Conservation (phyloP, 495 filamentous ascomycete genomes). For the Neurospora tetraspora region DNA sequence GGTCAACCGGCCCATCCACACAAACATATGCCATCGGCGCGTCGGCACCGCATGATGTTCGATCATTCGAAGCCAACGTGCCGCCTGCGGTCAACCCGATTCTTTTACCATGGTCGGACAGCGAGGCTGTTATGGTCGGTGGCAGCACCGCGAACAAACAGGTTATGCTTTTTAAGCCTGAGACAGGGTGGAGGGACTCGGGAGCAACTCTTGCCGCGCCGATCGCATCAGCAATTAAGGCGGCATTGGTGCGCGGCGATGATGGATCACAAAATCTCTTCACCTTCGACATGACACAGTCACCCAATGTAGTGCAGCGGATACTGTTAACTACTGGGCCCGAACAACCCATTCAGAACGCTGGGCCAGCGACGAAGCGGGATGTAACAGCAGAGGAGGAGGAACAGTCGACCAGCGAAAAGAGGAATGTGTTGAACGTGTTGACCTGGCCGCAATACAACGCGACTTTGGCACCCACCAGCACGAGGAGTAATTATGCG, state of each 20-base stretch:
- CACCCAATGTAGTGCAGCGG: conserved; percentile 68
- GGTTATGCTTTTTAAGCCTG: conserved; percentile 53
- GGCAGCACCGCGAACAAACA: conserved; percentile 54
- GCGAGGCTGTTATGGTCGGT: conserved; percentile 65
- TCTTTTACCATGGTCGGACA: conserved; percentile 65
- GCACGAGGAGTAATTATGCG: conserved; percentile 37
- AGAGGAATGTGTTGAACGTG: conserved; percentile 31
- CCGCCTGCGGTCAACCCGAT: conserved; percentile 58
- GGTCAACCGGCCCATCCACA: conserved; percentile 43
- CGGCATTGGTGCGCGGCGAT: conserved; percentile 53
- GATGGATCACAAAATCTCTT: conserved; percentile 80
- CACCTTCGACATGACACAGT: conserved; percentile 63
- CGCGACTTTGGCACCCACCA: conserved; percentile 54
- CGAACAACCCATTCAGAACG: conserved; percentile 35
- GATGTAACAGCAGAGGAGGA: conserved; percentile 11
- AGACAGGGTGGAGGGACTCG: conserved; percentile 51
- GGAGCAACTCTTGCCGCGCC: conserved; percentile 48
- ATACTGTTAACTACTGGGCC: conserved; percentile 41
- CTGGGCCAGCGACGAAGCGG: conserved; percentile 23
- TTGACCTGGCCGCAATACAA: conserved; percentile 74
- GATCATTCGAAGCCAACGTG: conserved; percentile 42
- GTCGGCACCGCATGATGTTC: conserved; percentile 45
- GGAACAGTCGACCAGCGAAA: conserved; percentile 21
- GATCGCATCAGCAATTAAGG: conserved; percentile 42
- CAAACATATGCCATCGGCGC: conserved; percentile 69